Evolutionary conservation across 345 rosid species (phyloP), one percentile per base, ranked within the genome.

Genomic region (Anastatica hierochuntica): DNA sequence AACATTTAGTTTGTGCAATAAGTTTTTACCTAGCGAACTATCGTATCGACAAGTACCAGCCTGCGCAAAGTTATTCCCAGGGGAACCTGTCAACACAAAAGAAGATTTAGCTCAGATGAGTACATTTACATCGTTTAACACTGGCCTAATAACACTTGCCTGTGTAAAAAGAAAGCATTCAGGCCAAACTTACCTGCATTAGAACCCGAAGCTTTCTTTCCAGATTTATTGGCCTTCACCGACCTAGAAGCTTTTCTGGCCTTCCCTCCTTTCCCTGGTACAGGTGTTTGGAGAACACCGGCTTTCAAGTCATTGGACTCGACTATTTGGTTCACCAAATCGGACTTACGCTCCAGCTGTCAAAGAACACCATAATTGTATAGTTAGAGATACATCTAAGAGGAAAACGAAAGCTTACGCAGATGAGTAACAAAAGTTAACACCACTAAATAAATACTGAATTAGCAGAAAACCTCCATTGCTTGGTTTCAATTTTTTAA

Each of bases 31-130:
- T 23, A 92, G 72, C 24, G 99, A 92, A 75, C 97, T 92, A 77
- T 92, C 99, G 72, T 92, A 92, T 24, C 97, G 97, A 72, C 95
- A 88, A 50, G 90, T 78, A 72, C 98, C 95, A 10, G 80, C 70
- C 16, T 88, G 90, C 12, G 80, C 64, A 50, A 79, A 74, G 68
- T 85, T 92, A 72, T 73, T 78, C 65, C 79, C 81, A 36, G 94
- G 94, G 63, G 98, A 88, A 73, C 97, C 98, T 88, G 94, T 70
- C 68, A 78, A 77, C 46, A 56, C 23, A 63, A 43, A 44, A 17
- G 16, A 63, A 23, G 19, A 30, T 43, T 26, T 24, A 62, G 29
- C 45, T 36, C 40, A 18, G 29, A 43, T 43, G 37, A 44, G 23
- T 54, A 63, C 26, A 43, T 21, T 45, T 14, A 45, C 13, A 27